Evolutionary conservation across 106 monocot genomes (phyloP).

Genomic region (Allium cepa): DNA sequence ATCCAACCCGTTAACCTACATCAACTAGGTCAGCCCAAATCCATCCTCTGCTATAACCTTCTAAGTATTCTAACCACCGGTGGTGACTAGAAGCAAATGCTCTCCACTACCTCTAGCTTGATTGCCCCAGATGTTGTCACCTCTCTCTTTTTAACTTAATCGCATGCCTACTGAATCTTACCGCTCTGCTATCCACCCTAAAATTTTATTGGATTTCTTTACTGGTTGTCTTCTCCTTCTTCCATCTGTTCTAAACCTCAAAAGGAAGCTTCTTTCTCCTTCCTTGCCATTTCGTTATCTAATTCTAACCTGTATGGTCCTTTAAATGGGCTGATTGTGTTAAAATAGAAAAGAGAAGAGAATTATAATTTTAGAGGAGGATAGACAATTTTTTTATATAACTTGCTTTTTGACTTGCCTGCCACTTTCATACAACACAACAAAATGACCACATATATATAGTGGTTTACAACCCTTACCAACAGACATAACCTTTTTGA

Average conservation of each 20-base stretch:
- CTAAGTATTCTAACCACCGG: slow-evolving; percentile 4
- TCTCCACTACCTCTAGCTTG: slow-evolving; percentile 24
- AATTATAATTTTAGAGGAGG: no score
- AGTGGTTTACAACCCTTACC: no score
- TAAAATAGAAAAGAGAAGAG: no score
- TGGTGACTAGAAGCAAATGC: slow-evolving; percentile 18
- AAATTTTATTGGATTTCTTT: slow-evolving; percentile 57
- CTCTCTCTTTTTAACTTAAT: slow-evolving; percentile 1
- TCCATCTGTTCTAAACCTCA: slow-evolving; percentile 26
- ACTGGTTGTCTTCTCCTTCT: slow-evolving; percentile 47
- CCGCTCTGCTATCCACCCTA: slow-evolving; percentile 5
- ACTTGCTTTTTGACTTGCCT: no score
- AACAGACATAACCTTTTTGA: no score
- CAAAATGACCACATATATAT: no score
- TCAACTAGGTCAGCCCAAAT: not conserved
- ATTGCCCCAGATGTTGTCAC: slow-evolving; percentile 26
- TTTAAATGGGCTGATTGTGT: slow-evolving; percentile 44
- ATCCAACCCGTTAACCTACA: slow-evolving; percentile 1
- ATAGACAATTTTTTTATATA: no score
- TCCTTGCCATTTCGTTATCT: slow-evolving; percentile 44
- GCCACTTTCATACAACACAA: no score
- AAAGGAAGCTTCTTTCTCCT: slow-evolving; percentile 31
- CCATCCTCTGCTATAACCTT: slow-evolving; percentile 13
- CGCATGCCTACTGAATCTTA: not conserved
- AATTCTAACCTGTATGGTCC: slow-evolving; percentile 24